Base-by-base conservation (phyloP, 768 basidiomycete species). In the Leccinum truebloodii region DNA sequence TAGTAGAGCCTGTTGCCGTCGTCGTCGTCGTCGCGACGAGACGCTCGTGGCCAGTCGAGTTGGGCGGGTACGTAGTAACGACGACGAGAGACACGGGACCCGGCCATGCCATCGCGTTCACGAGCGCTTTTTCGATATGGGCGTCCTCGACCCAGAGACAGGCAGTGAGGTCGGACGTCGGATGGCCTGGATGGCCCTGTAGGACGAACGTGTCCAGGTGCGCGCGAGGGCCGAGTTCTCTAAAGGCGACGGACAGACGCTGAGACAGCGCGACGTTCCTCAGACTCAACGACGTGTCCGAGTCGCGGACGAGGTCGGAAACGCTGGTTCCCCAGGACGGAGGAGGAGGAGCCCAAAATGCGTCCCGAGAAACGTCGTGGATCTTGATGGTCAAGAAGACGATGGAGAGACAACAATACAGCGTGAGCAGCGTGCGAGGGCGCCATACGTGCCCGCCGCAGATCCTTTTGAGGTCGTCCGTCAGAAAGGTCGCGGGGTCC, bases 61-160 rank as follows among this genome's bases (percentile, higher is more conserved):
- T 57, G 74, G 70, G 65, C 54, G 71, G 37, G 50, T 65, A 46
- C 72, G 68, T 52, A 71, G 77, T 83, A 14, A 77, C 76, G 55
- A 85, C 67, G 34, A 86, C 61, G 6, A 86, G 69, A 7, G 83
- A 85, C 2, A 84, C 72, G 0, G 82, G 80, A 7, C 81, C 84
- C 57, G 74, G 68, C 85, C 85, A 86, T 7, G 66, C 58, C 0
- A 68, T 52, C 24, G 71, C 71, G 77, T 83, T 81, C 0, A 59
- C 57, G 20, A 75, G 62, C 1, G 81, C 61, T 16, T 65, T 56
- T 16, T 75, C 73, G 16, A 84, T 20, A 3, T 71, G 69, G 14
- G 52, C 56, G 52, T 80, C 80, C 13, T 71, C 63, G 14, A 75
- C 69, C 84, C 84, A 85, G 18, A 83, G 67, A 67, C 84, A 86